Conservation (phyloP, 306 rosid genomes). For the Crataegus laevigata region DNA sequence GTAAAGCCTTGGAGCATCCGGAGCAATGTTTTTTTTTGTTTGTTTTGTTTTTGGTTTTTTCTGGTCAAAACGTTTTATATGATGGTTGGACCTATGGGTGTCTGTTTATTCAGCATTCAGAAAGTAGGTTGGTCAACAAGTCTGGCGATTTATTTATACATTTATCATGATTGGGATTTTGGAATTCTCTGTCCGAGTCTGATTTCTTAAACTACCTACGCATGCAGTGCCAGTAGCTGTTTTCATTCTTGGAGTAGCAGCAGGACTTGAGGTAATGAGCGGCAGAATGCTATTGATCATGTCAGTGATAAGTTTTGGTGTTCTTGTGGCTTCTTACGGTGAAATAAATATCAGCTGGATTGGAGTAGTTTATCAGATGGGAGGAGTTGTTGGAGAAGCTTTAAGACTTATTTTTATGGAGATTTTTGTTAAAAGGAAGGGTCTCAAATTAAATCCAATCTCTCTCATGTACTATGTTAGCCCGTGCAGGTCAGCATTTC, state of each 20-base stretch:
- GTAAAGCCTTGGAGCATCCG: neutral
- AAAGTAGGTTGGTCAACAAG: conserved; percentile 14
- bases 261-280: conserved; percentile 92
- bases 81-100: neutral
- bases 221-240: conserved; percentile 98
- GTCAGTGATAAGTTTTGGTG: conserved; percentile 96
- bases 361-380: conserved; percentile 98
- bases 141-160: neutral
- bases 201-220: conserved; percentile 13
- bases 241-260: conserved; percentile 89
- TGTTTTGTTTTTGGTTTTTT: too few relatives aligned
- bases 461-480: conserved; percentile 97
- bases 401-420: conserved; percentile 97
- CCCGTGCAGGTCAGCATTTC: conserved; percentile 77
- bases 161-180: conserved; percentile 11
- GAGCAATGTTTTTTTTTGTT: neutral
- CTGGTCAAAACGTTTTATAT: neutral
- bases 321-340: conserved; percentile 91
- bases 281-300: conserved; percentile 86
- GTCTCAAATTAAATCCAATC: conserved; percentile 87
- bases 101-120: conserved; percentile 2
- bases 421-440: conserved; percentile 91
- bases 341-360: conserved; percentile 90
- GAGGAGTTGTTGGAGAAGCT: conserved; percentile 99
- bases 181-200: conserved; percentile 1